phyloP scores from a whole-genome alignment of 148 eudicot genomes.

The Simmondsia chinensis region DNA sequence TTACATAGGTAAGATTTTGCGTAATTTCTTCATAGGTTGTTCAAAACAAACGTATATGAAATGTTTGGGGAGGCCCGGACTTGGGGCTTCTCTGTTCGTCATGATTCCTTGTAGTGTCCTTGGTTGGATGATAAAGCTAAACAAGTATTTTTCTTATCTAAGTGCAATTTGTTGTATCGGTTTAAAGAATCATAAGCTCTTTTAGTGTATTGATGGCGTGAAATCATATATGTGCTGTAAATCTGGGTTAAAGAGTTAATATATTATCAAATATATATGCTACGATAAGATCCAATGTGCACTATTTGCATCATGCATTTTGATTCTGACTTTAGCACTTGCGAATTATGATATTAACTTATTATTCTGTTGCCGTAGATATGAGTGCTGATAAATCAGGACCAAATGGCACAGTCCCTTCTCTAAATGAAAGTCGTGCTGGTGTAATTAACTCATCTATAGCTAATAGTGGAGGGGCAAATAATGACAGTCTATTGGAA shows the following conservation, averaged over 20 bases:
- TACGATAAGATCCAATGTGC: too few species aligned
- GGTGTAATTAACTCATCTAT: conserved; percentile 28
- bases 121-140: too few species aligned
- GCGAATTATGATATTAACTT: not conserved
- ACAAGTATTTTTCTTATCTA: not conserved
- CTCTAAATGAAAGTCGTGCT: conserved; percentile 20
- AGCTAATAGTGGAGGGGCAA: conserved; percentile 18
- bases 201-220: not conserved
- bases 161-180: not conserved
- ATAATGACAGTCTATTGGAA: conserved; percentile 22
- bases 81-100: too few species aligned
- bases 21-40: too few species aligned
- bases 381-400: conserved; percentile 5
- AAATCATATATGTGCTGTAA: not conserved
- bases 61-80: too few species aligned
- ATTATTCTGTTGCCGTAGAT: conserved; percentile 14
- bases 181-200: not conserved
- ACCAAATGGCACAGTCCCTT: conserved; percentile 18
- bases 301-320: too few species aligned
- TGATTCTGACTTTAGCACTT: not conserved
- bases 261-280: too few species aligned
- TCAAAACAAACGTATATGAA: too few species aligned
- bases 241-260: too few species aligned
- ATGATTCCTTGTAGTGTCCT: too few species aligned
- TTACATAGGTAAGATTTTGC: too few species aligned